Conservation (phyloP, 495 filamentous ascomycete species). For the Talaromyces adpressus region DNA sequence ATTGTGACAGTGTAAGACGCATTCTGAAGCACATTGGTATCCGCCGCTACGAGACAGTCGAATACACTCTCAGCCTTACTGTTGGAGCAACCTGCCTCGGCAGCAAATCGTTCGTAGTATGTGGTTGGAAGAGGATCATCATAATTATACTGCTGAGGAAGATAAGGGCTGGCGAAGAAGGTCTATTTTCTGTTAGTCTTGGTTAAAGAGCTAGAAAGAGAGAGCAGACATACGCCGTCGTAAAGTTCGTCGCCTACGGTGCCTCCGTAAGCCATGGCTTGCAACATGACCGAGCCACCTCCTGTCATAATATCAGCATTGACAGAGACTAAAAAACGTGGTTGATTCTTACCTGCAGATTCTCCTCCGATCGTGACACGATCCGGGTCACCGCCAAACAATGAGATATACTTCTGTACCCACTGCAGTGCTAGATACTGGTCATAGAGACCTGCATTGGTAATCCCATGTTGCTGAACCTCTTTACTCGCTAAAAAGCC, state of each 20-base stretch:
- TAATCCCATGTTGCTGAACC: constrained; percentile 31
- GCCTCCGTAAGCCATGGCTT: constrained; percentile 43
- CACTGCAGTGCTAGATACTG: constrained; percentile 32
- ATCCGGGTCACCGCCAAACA: constrained; percentile 34
- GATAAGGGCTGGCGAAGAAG: constrained; percentile 46
- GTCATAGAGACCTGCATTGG: constrained; percentile 33
- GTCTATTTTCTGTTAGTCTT: constrained; percentile 19
- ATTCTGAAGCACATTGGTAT: constrained; percentile 46
- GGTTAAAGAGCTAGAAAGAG: background rate
- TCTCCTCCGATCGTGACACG: constrained; percentile 31
- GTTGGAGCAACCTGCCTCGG: constrained; percentile 40
- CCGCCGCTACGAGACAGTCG: constrained; percentile 45
- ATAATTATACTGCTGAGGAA: constrained; percentile 44
- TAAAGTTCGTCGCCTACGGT: constrained; percentile 21
- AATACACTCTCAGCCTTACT: constrained; percentile 32
- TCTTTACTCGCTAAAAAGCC: constrained; percentile 39
- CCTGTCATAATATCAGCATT: constrained; percentile 14
- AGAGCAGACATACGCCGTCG: constrained; percentile 13
- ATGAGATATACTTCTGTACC: constrained; percentile 35
- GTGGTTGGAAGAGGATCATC: constrained; percentile 43
- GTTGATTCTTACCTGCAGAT: constrained; percentile 25
- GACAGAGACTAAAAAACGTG: background rate
- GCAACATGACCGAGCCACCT: constrained; percentile 41
- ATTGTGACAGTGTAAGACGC: constrained; percentile 45
- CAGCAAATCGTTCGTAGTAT: constrained; percentile 50